These are phyloP conservation scores for Aegilops longissima DNA, from an alignment of 176 grass and related monocot species.

Conservation along the genomic window DNA sequence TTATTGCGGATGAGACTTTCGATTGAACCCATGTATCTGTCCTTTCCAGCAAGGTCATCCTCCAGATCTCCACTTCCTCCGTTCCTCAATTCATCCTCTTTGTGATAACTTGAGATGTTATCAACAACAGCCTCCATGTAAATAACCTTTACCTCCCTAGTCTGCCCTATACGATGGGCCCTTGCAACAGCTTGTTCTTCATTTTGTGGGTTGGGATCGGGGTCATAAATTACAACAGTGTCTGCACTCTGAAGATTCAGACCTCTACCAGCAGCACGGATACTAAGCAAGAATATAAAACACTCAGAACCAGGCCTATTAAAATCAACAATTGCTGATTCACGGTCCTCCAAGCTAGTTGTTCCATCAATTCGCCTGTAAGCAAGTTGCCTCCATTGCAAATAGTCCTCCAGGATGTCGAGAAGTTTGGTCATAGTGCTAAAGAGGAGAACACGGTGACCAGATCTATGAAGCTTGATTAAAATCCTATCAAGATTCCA, in stretches of 20 bases:
- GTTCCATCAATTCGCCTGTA: conserved; percentile 97
- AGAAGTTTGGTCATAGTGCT: conserved; percentile 99
- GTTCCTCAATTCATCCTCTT: conserved; percentile 97
- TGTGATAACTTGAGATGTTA: conserved; percentile 94
- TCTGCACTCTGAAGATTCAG: conserved; percentile 99
- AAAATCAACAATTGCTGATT: conserved; percentile 93
- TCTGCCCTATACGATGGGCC: conserved; percentile 98
- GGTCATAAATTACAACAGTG: conserved; percentile 99
- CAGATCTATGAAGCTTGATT: conserved; percentile 85
- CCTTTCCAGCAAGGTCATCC: conserved; percentile 95
- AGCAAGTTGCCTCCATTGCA: conserved; percentile 82
- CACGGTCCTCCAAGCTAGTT: conserved; percentile 95
- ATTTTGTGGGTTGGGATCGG: conserved; percentile 97
- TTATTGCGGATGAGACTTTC: conserved; percentile 98
- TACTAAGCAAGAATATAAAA: conserved; percentile 99
- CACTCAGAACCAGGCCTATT: conserved; percentile 90
- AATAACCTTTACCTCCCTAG: conserved; percentile 98
- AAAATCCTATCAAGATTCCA: conserved; percentile 99
- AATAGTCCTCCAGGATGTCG: conserved; percentile 96
- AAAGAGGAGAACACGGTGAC: conserved; percentile 95
- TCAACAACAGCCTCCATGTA: conserved; percentile 98
- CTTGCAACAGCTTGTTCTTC: conserved; percentile 98
- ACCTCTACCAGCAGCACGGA: conserved; percentile 97
- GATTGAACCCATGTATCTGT: conserved; percentile 92
- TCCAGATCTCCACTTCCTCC: conserved; percentile 75